Conservation (phyloP, 768 basidiomycete species). For the Leccinum pellstonianum region DNA sequence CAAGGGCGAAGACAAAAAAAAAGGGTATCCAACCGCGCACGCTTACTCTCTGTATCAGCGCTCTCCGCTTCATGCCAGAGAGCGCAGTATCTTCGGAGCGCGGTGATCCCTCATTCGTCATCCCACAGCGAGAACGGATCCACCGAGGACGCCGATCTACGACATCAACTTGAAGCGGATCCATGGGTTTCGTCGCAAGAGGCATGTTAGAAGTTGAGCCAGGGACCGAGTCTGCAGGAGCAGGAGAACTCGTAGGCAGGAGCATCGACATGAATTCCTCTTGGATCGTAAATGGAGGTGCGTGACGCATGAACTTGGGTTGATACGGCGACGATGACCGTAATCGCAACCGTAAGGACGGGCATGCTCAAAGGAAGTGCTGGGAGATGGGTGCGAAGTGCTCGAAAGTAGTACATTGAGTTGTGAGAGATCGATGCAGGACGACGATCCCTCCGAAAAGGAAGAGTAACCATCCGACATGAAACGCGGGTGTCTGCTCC, state of each 20-base stretch:
- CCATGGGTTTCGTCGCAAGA: constrained; percentile 16
- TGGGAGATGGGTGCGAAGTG: constrained; percentile 49
- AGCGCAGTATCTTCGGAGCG: constrained; percentile 65
- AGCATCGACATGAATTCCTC: constrained; percentile 53
- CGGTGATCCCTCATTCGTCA: constrained; percentile 64
- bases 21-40: constrained; percentile 62
- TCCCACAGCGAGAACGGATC: constrained; percentile 55
- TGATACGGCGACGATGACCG: constrained; percentile 67
- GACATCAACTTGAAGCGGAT: constrained; percentile 47
- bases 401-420: constrained; percentile 58
- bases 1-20: constrained; percentile 64
- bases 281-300: constrained; percentile 74
- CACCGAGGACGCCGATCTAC: constrained; percentile 50
- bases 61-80: constrained; percentile 66
- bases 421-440: constrained; percentile 70
- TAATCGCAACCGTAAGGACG: constrained; percentile 52
- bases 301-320: constrained; percentile 63
- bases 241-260: constrained; percentile 28
- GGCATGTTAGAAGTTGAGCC: constrained; percentile 34
- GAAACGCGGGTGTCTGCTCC: constrained; percentile 68
- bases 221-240: constrained; percentile 7
- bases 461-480: constrained; percentile 65
- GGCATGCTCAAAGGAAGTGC: constrained; percentile 38
- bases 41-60: constrained; percentile 65
- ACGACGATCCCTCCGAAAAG: constrained; percentile 69